Evolutionary conservation across 306 rosid genomes (phyloP).

Genomic region (Boehmeria nivea): DNA sequence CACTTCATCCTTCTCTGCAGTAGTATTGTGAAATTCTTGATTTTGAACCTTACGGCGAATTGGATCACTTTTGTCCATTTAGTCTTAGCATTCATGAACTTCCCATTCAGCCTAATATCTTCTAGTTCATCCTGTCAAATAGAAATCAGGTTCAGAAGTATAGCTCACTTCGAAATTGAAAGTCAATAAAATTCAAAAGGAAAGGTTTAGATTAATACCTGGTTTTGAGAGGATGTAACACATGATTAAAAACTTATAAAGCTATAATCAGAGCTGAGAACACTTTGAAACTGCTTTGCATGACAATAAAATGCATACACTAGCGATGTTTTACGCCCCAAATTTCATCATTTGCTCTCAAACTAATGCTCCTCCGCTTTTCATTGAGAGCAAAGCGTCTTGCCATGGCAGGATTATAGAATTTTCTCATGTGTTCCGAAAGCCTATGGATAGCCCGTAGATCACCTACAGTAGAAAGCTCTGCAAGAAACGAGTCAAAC

Average conservation of each 20-base stretch:
- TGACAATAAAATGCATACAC: too few species aligned
- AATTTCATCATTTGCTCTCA: conserved; percentile 72
- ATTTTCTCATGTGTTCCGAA: conserved; percentile 77
- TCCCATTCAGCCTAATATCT: too few species aligned
- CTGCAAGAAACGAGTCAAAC: conserved; percentile 62
- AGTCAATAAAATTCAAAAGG: background rate
- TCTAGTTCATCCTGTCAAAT: background rate
- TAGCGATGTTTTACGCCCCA: too few species aligned
- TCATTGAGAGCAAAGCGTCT: conserved; percentile 67
- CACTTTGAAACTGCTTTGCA: background rate
- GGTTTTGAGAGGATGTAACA: background rate
- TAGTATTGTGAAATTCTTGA: too few species aligned
- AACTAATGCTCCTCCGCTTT: conserved; percentile 63
- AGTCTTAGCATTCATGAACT: too few species aligned
- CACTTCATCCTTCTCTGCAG: too few species aligned
- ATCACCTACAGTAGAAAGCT: conserved; percentile 66
- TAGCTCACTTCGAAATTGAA: background rate
- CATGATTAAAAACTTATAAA: too few species aligned
- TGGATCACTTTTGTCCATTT: too few species aligned
- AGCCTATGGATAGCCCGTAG: conserved; percentile 72
- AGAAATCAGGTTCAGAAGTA: background rate
- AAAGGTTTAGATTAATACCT: background rate
- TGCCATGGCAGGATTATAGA: conserved; percentile 83
- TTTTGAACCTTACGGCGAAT: too few species aligned
- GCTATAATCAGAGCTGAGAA: background rate